Evolutionary conservation across 2,329 filamentous ascomycete genomes (phyloP).

Genomic region (Leptographium lundbergii): DNA sequence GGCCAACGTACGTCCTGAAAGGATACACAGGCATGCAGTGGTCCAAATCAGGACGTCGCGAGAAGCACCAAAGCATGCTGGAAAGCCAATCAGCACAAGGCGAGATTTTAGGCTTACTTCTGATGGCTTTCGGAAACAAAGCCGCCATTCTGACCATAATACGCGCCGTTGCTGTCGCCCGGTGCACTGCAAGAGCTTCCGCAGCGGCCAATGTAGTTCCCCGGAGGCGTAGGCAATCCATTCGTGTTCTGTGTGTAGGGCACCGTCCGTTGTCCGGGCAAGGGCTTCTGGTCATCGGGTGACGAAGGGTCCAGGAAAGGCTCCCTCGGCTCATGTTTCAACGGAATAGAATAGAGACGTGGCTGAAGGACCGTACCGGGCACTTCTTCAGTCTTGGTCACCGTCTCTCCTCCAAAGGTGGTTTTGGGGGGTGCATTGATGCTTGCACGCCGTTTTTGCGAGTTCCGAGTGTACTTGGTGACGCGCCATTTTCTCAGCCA

Average conservation of each 20-base stretch:
- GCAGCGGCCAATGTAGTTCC: neutral
- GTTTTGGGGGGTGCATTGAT: neutral
- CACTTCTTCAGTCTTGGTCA: neutral
- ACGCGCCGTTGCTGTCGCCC: neutral
- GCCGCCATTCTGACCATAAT: neutral
- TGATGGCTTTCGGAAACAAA: neutral
- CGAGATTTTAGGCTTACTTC: neutral
- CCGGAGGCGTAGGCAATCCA: neutral
- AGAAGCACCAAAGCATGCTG: neutral
- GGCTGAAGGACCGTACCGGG: neutral
- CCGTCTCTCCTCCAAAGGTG: neutral
- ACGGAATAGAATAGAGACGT: neutral
- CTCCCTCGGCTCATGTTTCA: neutral
- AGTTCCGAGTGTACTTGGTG: conserved; percentile 29
- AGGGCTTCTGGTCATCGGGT: neutral
- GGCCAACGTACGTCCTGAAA: neutral
- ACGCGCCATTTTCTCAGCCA: conserved; percentile 32
- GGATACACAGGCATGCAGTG: too few species aligned
- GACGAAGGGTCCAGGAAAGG: neutral
- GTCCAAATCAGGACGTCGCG: neutral
- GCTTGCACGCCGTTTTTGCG: neutral
- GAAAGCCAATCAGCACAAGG: neutral
- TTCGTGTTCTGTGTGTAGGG: neutral
- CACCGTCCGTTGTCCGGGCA: neutral
- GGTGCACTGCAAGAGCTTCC: neutral